Base-by-base conservation (phyloP, 2,329 filamentous ascomycete species). In the Colletotrichum scovillei region DNA sequence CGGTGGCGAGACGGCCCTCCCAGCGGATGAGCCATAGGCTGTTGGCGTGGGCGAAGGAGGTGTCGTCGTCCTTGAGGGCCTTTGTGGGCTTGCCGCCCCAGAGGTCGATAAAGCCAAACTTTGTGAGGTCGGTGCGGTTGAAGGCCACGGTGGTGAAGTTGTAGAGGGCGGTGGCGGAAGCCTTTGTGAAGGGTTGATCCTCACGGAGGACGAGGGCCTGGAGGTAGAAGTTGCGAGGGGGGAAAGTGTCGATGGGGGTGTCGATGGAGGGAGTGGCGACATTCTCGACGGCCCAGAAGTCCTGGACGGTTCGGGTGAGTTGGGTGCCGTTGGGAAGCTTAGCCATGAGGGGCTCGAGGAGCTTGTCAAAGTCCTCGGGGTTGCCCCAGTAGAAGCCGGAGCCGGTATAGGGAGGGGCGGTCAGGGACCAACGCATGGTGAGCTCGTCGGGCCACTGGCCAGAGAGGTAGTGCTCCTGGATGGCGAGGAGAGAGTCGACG, bases 41-140 rank as follows among this genome's bases (percentile, higher is more conserved):
- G 74, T 88, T 78, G 0, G 85, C 86, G 8, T 84, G 80, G 5
- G 84, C 83, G 7, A 81, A 72, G n/a, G 80, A 78, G 0, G 81
- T 82, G 16, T 78, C 81, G 1, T 79, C 76, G 9, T 81, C 78
- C 3, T 82, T 68, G 11, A 87, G 80, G 75, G 85, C 67, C 42
- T 38, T 64, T 3, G 71, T 35, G 12, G 69, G 35, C 38, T 63
- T 59, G 26, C 72, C 74, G 55, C 74, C 74, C 72, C 74, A 75
- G 56, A 75, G 71, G 26, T 74, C 74, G 24, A 75, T 64, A 52
- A 74, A 75, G 58, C 74, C 74, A 22, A 69, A 71, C 59, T 66
- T 67, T 26, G 67, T 59, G n/a, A 75, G 56, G 42, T 75, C 74
- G 30, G 74, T 72, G 67, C 74, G 74, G 67, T 64, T 71, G 59